These are phyloP conservation scores for Glomus cerebriforme DNA, from an alignment of 192 early-diverging fungal genomes.

Conservation along the genomic window DNA sequence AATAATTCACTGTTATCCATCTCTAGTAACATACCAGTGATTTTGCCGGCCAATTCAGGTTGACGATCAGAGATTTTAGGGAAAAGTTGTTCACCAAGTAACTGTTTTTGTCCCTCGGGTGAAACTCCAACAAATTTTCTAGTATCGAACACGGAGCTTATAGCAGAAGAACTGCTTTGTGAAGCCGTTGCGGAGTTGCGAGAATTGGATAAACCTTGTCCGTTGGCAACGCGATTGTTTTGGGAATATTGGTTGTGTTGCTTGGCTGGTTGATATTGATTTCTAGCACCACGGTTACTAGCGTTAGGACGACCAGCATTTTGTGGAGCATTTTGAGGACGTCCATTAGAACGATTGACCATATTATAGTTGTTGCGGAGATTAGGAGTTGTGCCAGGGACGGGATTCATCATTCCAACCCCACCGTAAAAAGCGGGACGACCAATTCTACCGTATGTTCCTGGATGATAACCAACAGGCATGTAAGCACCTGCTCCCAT, in stretches of 20 bases:
- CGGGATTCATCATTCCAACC: background rate
- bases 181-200: slow-evolving; percentile 31
- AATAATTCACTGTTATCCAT: slow-evolving; percentile 97
- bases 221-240: slow-evolving; percentile 53
- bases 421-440: slow-evolving; percentile 8
- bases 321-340: slow-evolving; percentile 12
- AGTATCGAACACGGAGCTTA: slow-evolving; percentile 10
- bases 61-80: slow-evolving; percentile 76
- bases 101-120: slow-evolving; percentile 91
- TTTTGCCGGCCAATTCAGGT: slow-evolving; percentile 87
- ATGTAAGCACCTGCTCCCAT: slow-evolving; percentile 16
- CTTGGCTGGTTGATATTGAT: slow-evolving; percentile 48
- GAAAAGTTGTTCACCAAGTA: slow-evolving; percentile 95
- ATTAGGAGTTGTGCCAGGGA: background rate
- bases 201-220: slow-evolving; percentile 57
- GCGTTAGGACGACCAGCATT: slow-evolving; percentile 15
- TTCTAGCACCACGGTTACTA: slow-evolving; percentile 21
- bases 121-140: slow-evolving; percentile 10
- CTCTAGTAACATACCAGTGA: slow-evolving; percentile 98
- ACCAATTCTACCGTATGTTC: background rate
- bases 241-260: slow-evolving; percentile 45
- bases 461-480: slow-evolving; percentile 40
- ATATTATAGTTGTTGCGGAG: slow-evolving; percentile 4
- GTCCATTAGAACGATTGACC: slow-evolving; percentile 15
- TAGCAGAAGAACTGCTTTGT: slow-evolving; percentile 41